Percentiles rank a stretch among this genome's conserved stretches.
phyloP scores from a whole-genome alignment of 139 green algal genomes.

The Volvox reticuliferus region DNA sequence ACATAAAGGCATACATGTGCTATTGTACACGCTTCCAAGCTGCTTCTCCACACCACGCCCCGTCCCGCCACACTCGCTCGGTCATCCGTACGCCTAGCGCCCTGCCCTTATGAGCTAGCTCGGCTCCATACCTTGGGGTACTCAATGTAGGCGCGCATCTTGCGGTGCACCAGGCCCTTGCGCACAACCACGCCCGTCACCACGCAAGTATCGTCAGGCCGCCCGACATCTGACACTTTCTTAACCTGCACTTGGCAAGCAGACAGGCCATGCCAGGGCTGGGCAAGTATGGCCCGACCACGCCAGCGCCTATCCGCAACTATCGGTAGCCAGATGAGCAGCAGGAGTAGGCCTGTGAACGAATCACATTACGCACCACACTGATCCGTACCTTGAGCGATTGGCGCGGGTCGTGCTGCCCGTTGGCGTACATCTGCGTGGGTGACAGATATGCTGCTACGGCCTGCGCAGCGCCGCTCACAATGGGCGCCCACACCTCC shows the following conservation, averaged over 20 bases:
- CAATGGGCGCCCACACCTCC: conserved; percentile 62
- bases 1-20: too few species aligned
- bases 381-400: conserved; percentile 15
- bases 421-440: conserved; percentile 4
- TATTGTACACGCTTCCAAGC: too few species aligned
- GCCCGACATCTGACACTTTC: conserved; percentile 62
- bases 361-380: too few species aligned
- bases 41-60: too few species aligned
- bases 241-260: conserved; percentile 71
- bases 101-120: too few species aligned
- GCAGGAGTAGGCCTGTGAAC: too few species aligned
- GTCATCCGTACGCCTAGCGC: too few species aligned
- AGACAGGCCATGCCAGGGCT: not conserved
- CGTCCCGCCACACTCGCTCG: too few species aligned
- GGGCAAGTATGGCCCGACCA: too few species aligned
- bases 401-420: conserved; percentile 24
- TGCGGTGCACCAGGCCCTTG: conserved; percentile 85
- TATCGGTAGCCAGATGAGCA: too few species aligned
- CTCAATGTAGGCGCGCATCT: conserved; percentile 81
- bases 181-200: conserved; percentile 80
- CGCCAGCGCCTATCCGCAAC: too few species aligned
- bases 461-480: conserved; percentile 47
- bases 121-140: conserved; percentile 67
- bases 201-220: conserved; percentile 69
- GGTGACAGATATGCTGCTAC: conserved; percentile 42